Evolutionary conservation across 2,329 filamentous ascomycete genomes (phyloP).

Genomic region (Penicillium sp.): DNA sequence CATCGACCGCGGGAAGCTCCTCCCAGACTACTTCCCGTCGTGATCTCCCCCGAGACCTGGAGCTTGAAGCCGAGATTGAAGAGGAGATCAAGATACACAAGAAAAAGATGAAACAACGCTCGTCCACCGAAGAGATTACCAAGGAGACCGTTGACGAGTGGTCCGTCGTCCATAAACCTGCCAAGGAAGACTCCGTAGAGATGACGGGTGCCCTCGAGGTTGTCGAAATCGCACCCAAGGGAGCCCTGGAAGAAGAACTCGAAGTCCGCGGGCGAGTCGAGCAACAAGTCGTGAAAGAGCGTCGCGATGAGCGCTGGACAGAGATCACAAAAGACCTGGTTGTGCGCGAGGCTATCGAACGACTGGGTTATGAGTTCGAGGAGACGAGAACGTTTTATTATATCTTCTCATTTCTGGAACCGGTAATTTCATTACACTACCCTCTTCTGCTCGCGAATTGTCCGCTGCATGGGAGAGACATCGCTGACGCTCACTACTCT

Average conservation of each 20-base stretch:
- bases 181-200: slow-evolving; percentile 20
- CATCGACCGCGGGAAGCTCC: slow-evolving; percentile 1
- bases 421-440: slow-evolving; percentile 64
- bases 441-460: background rate
- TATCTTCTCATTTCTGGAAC: slow-evolving; percentile 84
- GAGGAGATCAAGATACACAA: slow-evolving; percentile 27
- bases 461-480: background rate
- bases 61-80: slow-evolving; percentile 11
- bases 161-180: slow-evolving; percentile 79
- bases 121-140: slow-evolving; percentile 55
- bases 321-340: slow-evolving; percentile 96
- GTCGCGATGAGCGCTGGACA: slow-evolving; percentile 77
- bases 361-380: slow-evolving; percentile 83
- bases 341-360: slow-evolving; percentile 80
- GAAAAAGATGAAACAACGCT: slow-evolving; percentile 6
- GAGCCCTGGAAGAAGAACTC: slow-evolving; percentile 59
- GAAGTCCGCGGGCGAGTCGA: slow-evolving; percentile 53
- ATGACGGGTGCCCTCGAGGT: slow-evolving; percentile 27
- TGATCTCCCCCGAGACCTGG: slow-evolving; percentile 6
- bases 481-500: background rate
- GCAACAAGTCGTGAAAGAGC: slow-evolving; percentile 50
- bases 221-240: slow-evolving; percentile 28
- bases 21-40: slow-evolving; percentile 8
- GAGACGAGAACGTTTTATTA: slow-evolving; percentile 91
- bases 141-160: slow-evolving; percentile 76